Evolutionary conservation across 495 filamentous ascomycete species (phyloP).

Genomic region (Podospora appendiculata): DNA sequence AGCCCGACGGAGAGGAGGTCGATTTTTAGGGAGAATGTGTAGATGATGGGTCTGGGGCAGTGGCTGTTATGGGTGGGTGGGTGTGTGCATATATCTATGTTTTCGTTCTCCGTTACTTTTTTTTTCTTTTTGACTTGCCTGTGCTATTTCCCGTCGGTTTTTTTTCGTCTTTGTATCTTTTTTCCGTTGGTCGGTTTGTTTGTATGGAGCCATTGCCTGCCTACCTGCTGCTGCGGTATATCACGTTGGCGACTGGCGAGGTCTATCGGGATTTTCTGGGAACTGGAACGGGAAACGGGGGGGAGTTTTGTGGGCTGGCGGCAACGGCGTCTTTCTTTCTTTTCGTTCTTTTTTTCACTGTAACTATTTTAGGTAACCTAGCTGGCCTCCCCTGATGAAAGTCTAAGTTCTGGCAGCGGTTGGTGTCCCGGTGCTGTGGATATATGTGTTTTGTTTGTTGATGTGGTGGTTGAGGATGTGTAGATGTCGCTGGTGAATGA

Average conservation of each 20-base stretch:
- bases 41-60: neutral
- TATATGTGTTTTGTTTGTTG: too few relatives aligned
- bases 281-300: too few relatives aligned
- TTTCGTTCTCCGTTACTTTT: too few relatives aligned
- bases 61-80: neutral
- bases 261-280: neutral
- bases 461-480: too few relatives aligned
- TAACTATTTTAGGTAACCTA: neutral
- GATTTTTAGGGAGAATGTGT: conserved; percentile 46
- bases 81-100: neutral
- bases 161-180: neutral
- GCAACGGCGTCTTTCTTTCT: neutral
- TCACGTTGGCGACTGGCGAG: too few relatives aligned
- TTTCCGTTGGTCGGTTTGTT: neutral
- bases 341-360: neutral
- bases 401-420: too few relatives aligned
- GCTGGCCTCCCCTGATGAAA: too few relatives aligned
- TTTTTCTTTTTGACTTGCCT: too few relatives aligned
- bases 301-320: neutral
- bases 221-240: too few relatives aligned
- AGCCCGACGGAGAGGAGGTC: conserved; percentile 40
- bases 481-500: too few relatives aligned
- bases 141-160: too few relatives aligned
- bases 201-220: neutral
- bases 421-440: too few relatives aligned